phyloP scores from a whole-genome alignment of 1,284 basidiomycete species.

The Marasmius oreades region DNA sequence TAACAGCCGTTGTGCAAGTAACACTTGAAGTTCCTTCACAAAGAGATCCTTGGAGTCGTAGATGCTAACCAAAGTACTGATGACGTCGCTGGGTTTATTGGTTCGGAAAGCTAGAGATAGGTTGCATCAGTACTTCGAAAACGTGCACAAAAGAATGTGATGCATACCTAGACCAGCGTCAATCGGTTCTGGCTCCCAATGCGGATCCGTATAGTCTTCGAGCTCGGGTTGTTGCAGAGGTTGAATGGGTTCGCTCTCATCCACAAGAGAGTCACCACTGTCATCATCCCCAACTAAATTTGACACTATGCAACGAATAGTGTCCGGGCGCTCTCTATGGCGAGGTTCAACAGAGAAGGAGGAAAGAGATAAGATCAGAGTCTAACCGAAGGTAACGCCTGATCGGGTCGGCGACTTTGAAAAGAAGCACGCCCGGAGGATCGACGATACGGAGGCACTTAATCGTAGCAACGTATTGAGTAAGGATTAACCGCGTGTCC shows the following conservation, averaged over 20 bases:
- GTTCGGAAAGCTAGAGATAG: slow-evolving; percentile 72
- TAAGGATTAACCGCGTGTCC: slow-evolving; percentile 88
- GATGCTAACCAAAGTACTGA: slow-evolving; percentile 93
- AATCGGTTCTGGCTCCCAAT: slow-evolving; percentile 92
- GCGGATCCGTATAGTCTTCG: slow-evolving; percentile 86
- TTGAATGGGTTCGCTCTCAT: slow-evolving; percentile 76
- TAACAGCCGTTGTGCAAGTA: slow-evolving; percentile 82
- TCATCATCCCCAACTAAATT: slow-evolving; percentile 86
- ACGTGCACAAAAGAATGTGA: slow-evolving; percentile 10
- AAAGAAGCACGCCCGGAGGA: slow-evolving; percentile 89
- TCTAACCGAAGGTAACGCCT: slow-evolving; percentile 77
- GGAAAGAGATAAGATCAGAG: neutral
- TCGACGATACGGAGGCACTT: slow-evolving; percentile 89
- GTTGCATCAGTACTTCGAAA: neutral
- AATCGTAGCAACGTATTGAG: slow-evolving; percentile 94
- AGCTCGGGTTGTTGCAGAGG: slow-evolving; percentile 68
- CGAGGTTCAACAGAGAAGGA: slow-evolving; percentile 3
- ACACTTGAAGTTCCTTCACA: slow-evolving; percentile 87
- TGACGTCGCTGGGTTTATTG: slow-evolving; percentile 85
- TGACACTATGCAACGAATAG: slow-evolving; percentile 89
- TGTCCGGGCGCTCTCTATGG: slow-evolving; percentile 78
- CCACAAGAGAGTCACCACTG: slow-evolving; percentile 73
- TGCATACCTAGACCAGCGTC: slow-evolving; percentile 84
- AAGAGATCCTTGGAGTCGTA: slow-evolving; percentile 95
- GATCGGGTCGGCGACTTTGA: slow-evolving; percentile 89